Evolutionary conservation across 228 moss, liverwort and hornwort species (phyloP), one percentile per base, ranked within the genome.

Genomic region (Sphagnum fallax): DNA sequence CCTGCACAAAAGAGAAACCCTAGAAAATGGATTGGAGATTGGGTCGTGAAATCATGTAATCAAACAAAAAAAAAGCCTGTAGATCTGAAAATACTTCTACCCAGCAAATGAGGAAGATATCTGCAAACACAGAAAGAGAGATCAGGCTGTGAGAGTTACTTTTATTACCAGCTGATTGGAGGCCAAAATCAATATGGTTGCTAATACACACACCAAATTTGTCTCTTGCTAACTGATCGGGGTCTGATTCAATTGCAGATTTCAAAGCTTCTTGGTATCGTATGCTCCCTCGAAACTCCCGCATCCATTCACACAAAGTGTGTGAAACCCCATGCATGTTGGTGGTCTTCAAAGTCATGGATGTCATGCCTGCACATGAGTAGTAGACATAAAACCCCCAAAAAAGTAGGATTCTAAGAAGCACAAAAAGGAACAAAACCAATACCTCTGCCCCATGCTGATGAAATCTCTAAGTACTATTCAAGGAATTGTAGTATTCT

Each of bases 101-200:
- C 32, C 32, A 32, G 2, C 32, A 32, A 32, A 32, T 32, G 2
- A 32, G 32, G 32, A 32, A 32, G 32, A 2, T 32, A 32, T 32
- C 15, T 64, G 16, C 63, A 64, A 64, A 9, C 47, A 10, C 16
- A 64, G 16, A 64, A 8, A 48, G 16, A 64, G 55, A 8, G 12
- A 55, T 55, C 8, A 8, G 55, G 55, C 55, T 55, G 55, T 8
- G 8, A 55, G 55, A 12, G 55, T 8, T 55, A 12, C 55, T 55
- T 8, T 8, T 55, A 55, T 55, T 69, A 89, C 89, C 86, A 60
- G 83, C 86, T 60, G 75, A 81, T 81, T 89, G 86, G 10, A 89
- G 74, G 58, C 89, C 86, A 69, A 89, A 89, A 68, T 86, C 81
- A 50, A 81, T 75, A 51, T 89, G 83, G 16, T 81, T 77, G 51